phyloP scores from a whole-genome alignment of 2,329 filamentous ascomycete genomes.

The Dactylella cylindrospora region DNA sequence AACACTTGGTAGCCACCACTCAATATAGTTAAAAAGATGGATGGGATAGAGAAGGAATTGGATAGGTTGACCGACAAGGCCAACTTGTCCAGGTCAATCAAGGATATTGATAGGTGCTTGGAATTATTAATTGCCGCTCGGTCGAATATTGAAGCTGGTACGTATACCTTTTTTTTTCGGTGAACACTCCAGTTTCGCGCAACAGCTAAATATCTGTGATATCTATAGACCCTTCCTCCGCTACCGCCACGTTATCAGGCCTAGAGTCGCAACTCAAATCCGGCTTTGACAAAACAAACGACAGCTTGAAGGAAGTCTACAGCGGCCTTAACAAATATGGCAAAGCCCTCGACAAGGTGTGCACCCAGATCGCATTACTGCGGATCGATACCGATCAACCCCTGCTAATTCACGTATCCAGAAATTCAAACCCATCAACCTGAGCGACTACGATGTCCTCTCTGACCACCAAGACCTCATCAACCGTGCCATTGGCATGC shows the following conservation, averaged over 20 bases:
- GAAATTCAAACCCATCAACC: slow-evolving; percentile 61
- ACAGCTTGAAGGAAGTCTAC: slow-evolving; percentile 79
- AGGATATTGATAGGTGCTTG: slow-evolving; percentile 81
- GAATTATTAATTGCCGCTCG: slow-evolving; percentile 72
- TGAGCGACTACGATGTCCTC: slow-evolving; percentile 78
- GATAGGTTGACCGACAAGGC: slow-evolving; percentile 69
- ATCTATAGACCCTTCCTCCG: slow-evolving; percentile 66
- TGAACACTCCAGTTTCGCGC: too few species aligned
- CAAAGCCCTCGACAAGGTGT: slow-evolving; percentile 79
- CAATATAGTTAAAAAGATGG: slow-evolving; percentile 43
- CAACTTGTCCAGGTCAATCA: slow-evolving; percentile 69
- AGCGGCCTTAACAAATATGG: slow-evolving; percentile 79
- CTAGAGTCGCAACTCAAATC: slow-evolving; percentile 83
- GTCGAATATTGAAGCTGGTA: slow-evolving; percentile 71
- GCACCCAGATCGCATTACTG: slow-evolving; percentile 23
- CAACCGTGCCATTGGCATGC: slow-evolving; percentile 94
- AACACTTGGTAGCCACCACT: too few species aligned
- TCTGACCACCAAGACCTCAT: slow-evolving; percentile 73
- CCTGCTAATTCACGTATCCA: slow-evolving; percentile 50
- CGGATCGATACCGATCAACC: not conserved
- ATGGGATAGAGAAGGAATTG: slow-evolving; percentile 68
- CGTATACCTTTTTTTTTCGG: slow-evolving; percentile 46
- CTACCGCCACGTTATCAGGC: slow-evolving; percentile 74
- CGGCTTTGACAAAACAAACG: slow-evolving; percentile 76
- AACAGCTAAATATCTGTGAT: too few species aligned